Conservation (phyloP, 495 filamentous ascomycete genomes). For the Choiromyces venosus region DNA sequence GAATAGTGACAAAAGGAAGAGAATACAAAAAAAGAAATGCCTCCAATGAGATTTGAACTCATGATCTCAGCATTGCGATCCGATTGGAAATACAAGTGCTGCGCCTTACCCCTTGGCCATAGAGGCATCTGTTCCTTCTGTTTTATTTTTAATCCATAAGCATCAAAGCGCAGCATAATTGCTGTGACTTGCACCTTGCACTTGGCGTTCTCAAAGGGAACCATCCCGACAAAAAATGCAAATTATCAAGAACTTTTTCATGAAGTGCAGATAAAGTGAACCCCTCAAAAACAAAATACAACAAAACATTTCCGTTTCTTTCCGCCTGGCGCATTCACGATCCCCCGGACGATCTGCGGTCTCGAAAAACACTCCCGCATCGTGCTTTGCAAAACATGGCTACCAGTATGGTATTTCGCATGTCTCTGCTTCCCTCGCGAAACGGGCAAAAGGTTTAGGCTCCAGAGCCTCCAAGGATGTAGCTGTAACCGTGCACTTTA, state of each 20-base stretch:
- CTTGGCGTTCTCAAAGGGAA: no score
- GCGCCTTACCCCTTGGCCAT: conserved; percentile 2
- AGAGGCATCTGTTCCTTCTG: neutral
- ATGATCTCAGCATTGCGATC: neutral
- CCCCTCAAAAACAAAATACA: no score
- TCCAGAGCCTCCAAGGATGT: no score
- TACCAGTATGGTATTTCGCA: no score
- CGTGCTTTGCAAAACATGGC: neutral
- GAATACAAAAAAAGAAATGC: neutral
- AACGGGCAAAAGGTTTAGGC: no score
- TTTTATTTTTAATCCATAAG: neutral
- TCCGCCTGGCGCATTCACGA: neutral
- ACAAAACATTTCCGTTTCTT: no score
- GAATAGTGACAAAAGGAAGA: neutral
- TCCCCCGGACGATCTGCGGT: neutral
- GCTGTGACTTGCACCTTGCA: neutral
- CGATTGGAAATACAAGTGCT: neutral
- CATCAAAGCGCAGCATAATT: neutral
- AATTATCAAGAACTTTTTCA: no score
- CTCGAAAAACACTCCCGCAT: neutral
- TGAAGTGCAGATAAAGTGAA: no score
- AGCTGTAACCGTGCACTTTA: no score
- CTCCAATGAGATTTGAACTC: conserved; percentile 3
- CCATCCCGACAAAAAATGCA: no score
- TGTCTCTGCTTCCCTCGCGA: no score